These are phyloP conservation scores for Albizia julibrissin DNA, from an alignment of 306 rosid genomes.

Conservation along the genomic window DNA sequence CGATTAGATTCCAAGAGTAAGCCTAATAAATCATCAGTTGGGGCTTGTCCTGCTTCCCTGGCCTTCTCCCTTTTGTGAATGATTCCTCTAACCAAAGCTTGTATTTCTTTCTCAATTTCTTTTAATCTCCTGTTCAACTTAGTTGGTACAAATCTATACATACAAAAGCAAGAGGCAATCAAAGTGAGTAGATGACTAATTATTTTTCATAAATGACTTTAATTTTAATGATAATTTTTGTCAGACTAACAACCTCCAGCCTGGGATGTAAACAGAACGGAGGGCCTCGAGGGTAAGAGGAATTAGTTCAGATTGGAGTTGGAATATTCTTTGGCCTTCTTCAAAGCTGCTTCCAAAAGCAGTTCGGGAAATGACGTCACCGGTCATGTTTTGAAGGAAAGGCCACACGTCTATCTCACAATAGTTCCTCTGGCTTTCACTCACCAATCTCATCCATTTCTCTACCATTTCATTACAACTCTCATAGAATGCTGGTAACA, in stretches of 20 bases:
- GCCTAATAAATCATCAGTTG: conserved; percentile 31
- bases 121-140: background rate
- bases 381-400: conserved; percentile 2
- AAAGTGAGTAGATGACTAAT: background rate
- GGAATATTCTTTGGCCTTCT: too few species aligned
- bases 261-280: too few species aligned
- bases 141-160: background rate
- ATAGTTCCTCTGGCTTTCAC: background rate
- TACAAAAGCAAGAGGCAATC: background rate
- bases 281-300: too few species aligned
- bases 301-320: too few species aligned
- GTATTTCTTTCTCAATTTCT: background rate
- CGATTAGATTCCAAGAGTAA: conserved; percentile 10
- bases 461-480: conserved; percentile 26
- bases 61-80: background rate
- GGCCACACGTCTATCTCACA: conserved; percentile 39
- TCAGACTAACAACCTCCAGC: too few species aligned
- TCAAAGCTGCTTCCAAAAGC: conserved; percentile 49
- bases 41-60: background rate
- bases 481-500: conserved; percentile 26
- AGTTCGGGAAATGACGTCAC: conserved; percentile 44
- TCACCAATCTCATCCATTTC: conserved; percentile 21
- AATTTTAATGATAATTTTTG: too few species aligned
- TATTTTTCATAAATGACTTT: background rate
- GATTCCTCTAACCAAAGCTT: background rate